These are phyloP conservation scores for Aschersonia sp. DNA, from an alignment of 2,329 filamentous ascomycete genomes.

Conservation along the genomic window DNA sequence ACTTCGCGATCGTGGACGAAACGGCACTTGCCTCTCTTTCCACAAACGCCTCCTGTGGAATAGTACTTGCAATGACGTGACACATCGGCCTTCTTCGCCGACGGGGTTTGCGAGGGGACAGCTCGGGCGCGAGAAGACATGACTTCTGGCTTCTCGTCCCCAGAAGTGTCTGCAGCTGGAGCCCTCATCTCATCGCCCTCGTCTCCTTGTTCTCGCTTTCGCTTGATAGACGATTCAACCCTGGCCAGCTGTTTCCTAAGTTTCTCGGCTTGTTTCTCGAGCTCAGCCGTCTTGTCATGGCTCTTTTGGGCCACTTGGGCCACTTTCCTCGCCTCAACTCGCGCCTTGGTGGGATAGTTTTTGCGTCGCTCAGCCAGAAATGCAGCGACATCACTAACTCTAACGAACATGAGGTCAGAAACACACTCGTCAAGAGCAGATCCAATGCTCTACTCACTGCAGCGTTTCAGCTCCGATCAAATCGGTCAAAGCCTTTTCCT, in stretches of 20 bases:
- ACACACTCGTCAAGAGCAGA: not conserved
- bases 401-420: slow-evolving; percentile 10
- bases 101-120: slow-evolving; percentile 22
- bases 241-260: slow-evolving; percentile 51
- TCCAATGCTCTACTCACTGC: slow-evolving; percentile 26
- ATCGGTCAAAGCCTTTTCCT: slow-evolving; percentile 52
- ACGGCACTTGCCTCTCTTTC: slow-evolving; percentile 63
- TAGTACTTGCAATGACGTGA: slow-evolving; percentile 58
- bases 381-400: slow-evolving; percentile 54
- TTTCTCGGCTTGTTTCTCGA: slow-evolving; percentile 47
- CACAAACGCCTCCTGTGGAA: slow-evolving; percentile 52
- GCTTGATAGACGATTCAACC: slow-evolving; percentile 55
- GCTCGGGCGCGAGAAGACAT: slow-evolving; percentile 31
- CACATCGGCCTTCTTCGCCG: slow-evolving; percentile 43
- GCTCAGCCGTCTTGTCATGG: slow-evolving; percentile 45
- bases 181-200: slow-evolving; percentile 52
- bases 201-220: slow-evolving; percentile 53
- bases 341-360: slow-evolving; percentile 65
- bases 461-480: slow-evolving; percentile 40
- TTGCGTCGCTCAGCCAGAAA: slow-evolving; percentile 73
- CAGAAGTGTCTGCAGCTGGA: slow-evolving; percentile 35
- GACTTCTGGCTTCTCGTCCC: slow-evolving; percentile 44
- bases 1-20: slow-evolving; percentile 53
- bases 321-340: slow-evolving; percentile 48
- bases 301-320: slow-evolving; percentile 28